Evolutionary conservation across 257 asterid genomes (phyloP).

Genomic region (Penstemon barbatus): DNA sequence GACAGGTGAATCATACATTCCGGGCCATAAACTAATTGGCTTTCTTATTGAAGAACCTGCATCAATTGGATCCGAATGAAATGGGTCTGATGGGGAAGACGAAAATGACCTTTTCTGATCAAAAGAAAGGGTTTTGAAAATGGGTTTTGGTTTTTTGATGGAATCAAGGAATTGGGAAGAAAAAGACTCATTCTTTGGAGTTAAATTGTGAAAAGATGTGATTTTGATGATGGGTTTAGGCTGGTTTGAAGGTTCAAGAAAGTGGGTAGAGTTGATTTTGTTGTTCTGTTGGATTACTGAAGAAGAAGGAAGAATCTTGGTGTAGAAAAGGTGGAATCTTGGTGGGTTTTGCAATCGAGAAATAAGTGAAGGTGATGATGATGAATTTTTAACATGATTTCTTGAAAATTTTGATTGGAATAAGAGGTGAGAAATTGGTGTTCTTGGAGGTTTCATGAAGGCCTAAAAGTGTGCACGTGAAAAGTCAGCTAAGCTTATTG

Average conservation of each 20-base stretch:
- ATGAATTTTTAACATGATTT: conserved; percentile 14
- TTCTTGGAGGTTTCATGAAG: conserved; percentile 47
- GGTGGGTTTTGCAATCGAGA: conserved; percentile 26
- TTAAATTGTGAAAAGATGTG: conserved; percentile 11
- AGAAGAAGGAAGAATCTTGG: conserved; percentile 31
- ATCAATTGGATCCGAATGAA: conserved; percentile 49
- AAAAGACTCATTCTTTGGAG: conserved; percentile 25
- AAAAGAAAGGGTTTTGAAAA: conserved; percentile 16
- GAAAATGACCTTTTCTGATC: conserved; percentile 45
- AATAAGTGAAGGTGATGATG: conserved; percentile 14
- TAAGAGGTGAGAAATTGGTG: conserved; percentile 29
- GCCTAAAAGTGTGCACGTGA: no score
- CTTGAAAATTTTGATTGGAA: conserved; percentile 27
- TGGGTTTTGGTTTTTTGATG: conserved; percentile 25
- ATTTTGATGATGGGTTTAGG: conserved; percentile 31
- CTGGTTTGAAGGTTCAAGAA: conserved; percentile 26
- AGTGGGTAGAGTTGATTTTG: conserved; percentile 26
- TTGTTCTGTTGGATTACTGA: conserved; percentile 29
- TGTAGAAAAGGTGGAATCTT: conserved; percentile 24
- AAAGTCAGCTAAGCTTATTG: no score
- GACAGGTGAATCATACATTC: conserved; percentile 89
- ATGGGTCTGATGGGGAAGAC: conserved; percentile 36
- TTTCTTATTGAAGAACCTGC: conserved; percentile 85
- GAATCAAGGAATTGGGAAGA: conserved; percentile 31
- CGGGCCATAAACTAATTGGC: conserved; percentile 87